Base-by-base conservation (phyloP, 352 stramenopile species). In the Pythium apleroticum region DNA sequence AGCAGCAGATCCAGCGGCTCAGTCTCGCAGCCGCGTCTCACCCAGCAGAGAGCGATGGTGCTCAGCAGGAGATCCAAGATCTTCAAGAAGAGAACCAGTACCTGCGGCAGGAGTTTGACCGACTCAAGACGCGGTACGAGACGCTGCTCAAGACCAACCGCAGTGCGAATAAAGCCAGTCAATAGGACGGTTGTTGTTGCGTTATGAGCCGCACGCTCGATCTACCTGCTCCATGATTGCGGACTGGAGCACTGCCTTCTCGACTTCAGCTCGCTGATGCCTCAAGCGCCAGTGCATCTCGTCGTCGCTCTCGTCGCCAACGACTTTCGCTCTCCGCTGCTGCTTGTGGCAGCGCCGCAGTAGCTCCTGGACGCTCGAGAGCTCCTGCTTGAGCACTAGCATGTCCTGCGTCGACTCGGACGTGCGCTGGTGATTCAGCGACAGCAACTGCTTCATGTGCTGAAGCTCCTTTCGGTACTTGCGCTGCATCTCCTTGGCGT, bases 31-130 rank as follows among this genome's bases (percentile, higher is more conserved):
- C 17, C 3, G 11, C 43, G 27, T 39, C 28, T n/a, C 37, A 52
- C 15, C 22, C 52, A 67, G 7, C 20, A 33, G 14, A n/a, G 10
- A 19, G 24, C 27, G 14, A 50, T 28, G 17, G 39, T 4, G 24
- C 37, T 9, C 41, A 43, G 20, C 71, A 77, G 37, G 75, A 87
- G 25, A 55, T 88, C 12, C 64, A 74, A 22, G 80, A 91, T 53
- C 63, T 89, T 46, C 69, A 85, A 39, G 78, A 89, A 35, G 81
- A 93, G 39, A 93, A 93, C 55, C 55, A 75, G 31, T 90, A 84
- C 33, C 52, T 93, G 27, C 75, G 81, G 5, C 71, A 84, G 22
- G 80, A 91, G 43, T 89, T 91, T 59, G 75, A 89, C 50, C 82
- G 78, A 30, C 72, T 92, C 37, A 88, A 89, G 63, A 68, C 67